These are phyloP conservation scores for Porphyra umbilicalis DNA, from an alignment of 31 red algal genomes.

Conservation along the genomic window DNA sequence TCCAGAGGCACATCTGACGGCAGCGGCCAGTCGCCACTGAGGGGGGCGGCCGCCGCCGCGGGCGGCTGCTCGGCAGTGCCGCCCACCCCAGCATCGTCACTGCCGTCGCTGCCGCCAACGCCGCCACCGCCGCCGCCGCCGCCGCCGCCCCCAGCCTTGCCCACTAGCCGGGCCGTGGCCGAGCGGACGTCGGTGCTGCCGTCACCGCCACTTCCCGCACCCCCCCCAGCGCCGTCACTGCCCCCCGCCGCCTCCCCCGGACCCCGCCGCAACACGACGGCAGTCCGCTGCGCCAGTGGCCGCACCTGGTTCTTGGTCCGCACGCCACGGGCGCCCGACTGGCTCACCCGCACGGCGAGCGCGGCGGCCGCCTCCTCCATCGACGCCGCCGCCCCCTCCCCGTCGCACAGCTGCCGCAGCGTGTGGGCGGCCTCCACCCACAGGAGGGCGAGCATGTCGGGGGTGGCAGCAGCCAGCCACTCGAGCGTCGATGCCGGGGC, in stretches of 20 bases:
- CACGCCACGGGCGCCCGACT: slow-evolving; percentile 54
- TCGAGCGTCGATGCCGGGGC: too few species aligned
- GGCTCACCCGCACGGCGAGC: slow-evolving; percentile 16
- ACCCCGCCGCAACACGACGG: too few species aligned
- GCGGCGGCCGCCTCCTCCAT: slow-evolving; percentile 14
- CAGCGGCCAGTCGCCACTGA: too few species aligned
- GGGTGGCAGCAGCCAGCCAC: too few species aligned
- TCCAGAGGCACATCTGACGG: slow-evolving; percentile 59
- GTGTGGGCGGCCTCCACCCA: slow-evolving; percentile 36
- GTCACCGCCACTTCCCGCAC: too few species aligned
- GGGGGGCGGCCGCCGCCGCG: too few species aligned
- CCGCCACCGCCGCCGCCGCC: too few species aligned
- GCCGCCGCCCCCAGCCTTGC: neutral
- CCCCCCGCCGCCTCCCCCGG: too few species aligned
- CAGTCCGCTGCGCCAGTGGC: slow-evolving; percentile 52
- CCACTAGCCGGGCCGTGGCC: neutral
- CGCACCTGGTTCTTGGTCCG: slow-evolving; percentile 73
- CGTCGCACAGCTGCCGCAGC: slow-evolving; percentile 38
- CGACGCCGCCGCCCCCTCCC: slow-evolving; percentile 36
- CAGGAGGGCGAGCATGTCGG: slow-evolving; percentile 23
- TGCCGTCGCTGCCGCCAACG: neutral
- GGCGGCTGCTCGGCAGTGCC: neutral
- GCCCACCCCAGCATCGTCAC: too few species aligned
- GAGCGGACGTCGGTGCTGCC: too few species aligned
- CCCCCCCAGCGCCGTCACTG: neutral